These are phyloP conservation scores for Chaetothyriales sp. DNA, from an alignment of 2,329 filamentous ascomycete species.

Conservation along the genomic window DNA sequence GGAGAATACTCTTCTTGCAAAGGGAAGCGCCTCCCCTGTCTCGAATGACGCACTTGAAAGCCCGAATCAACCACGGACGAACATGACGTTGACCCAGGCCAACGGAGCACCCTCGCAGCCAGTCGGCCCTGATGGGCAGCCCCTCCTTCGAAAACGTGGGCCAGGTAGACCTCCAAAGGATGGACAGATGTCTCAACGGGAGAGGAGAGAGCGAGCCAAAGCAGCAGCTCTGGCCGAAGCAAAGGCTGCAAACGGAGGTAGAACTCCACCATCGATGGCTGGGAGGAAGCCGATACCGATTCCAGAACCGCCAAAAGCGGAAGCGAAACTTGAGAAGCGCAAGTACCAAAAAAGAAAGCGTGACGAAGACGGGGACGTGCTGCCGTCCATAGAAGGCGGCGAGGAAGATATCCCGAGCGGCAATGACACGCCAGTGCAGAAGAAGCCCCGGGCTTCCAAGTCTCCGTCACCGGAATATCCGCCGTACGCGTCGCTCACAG, in stretches of 20 bases:
- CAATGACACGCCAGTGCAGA: conserved; percentile 18
- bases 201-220: conserved; percentile 41
- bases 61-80: conserved; percentile 8
- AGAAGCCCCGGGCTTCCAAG: conserved; percentile 30
- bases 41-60: conserved; percentile 1
- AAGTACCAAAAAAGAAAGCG: conserved; percentile 38
- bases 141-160: conserved; percentile 34
- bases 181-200: conserved; percentile 53
- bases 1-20: conserved; percentile 1
- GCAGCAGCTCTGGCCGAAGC: conserved; percentile 38
- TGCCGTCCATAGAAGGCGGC: conserved; percentile 29
- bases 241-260: conserved; percentile 30
- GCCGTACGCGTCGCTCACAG: conserved; percentile 45
- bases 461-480: conserved; percentile 50
- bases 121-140: conserved; percentile 13
- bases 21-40: not conserved
- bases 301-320: conserved; percentile 15
- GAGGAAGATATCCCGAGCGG: conserved; percentile 12
- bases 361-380: conserved; percentile 30
- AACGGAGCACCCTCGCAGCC: conserved; percentile 1
- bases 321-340: conserved; percentile 27
- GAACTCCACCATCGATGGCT: conserved; percentile 28
- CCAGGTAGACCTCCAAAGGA: conserved; percentile 54
- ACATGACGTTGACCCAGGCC: conserved; percentile 7
- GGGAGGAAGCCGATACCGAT: conserved; percentile 20